Evolutionary conservation across 2,329 filamentous ascomycete genomes (phyloP), one percentile per base, ranked within the genome.

Genomic region (Fusarium palustre): DNA sequence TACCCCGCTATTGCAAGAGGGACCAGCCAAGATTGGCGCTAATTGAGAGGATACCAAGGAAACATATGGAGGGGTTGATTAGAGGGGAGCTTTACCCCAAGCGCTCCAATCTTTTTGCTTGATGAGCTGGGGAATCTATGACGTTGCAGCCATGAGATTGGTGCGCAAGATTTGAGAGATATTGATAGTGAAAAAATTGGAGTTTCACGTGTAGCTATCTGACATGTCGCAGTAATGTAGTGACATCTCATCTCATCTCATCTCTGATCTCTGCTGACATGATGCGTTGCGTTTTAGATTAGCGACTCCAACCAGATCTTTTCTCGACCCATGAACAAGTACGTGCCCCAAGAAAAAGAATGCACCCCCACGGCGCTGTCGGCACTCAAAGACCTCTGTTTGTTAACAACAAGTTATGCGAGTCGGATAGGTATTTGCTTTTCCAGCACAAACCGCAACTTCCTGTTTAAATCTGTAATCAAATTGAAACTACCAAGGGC

Each of bases 71-170:
- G 48, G 48, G 48, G 48, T 30, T 30, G 28, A 30, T 30, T 30
- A 30, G 28, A 30, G 25, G 8, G 10, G 28, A 30, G 28, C 16
- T 28, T 41, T 57, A 53, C 46, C 49, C 30, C 34, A 57, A 57
- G 55, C 55, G 55, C 55, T 57, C 36, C 55, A 57, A 57, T 57
- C 48, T 52, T 53, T 50, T 34, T 20, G 46, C 25, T 28, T 52
- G 20, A 53, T 16, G 25, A n/a, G 33, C 48, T 50, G 48, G 48
- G 18, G 55, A 57, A 53, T 41, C 36, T 30, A 50, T 50, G 46
- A 53, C 46, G 30, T 57, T 57, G 22, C 46, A 15, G 16, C 36
- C 9, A 25, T 46, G 30, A 54, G 50, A 54, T 54, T 54, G 38
- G 50, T 38, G 48, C 48, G 48, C 48, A 20, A 50, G 10, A 50